phyloP scores from a whole-genome alignment of 495 filamentous ascomycete genomes.

The Aspergillus nidulans region DNA sequence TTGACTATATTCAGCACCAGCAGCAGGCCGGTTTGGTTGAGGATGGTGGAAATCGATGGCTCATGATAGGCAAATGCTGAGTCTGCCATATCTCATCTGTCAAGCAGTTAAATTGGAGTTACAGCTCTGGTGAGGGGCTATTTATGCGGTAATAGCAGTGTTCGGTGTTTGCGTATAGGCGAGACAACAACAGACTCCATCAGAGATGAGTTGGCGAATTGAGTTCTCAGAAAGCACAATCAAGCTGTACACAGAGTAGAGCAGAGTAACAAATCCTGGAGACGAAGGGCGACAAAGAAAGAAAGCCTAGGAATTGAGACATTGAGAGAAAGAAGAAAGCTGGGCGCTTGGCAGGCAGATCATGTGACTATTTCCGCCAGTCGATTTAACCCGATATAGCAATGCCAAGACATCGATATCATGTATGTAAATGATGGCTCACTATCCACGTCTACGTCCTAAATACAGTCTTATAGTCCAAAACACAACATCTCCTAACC shows the following conservation, averaged over 20 bases:
- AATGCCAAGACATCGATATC: background rate
- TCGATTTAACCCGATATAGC: background rate
- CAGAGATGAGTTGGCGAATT: background rate
- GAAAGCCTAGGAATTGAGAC: no score
- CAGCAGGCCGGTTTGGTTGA: conserved; percentile 61
- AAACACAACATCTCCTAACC: background rate
- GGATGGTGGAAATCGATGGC: conserved; percentile 52
- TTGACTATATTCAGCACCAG: conserved; percentile 60
- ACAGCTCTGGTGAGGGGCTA: background rate
- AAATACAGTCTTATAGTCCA: background rate
- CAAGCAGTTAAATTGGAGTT: background rate
- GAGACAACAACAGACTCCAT: conserved; percentile 7
- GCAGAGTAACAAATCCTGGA: no score
- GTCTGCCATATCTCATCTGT: conserved; percentile 7
- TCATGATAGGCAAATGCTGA: conserved; percentile 55
- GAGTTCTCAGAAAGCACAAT: no score
- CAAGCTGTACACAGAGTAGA: no score
- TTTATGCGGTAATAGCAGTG: conserved; percentile 1
- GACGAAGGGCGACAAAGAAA: no score
- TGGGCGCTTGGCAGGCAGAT: no score
- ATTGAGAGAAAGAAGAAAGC: no score
- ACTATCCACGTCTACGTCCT: background rate
- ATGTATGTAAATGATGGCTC: background rate
- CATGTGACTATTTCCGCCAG: no score
- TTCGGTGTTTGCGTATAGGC: background rate